Conservation (phyloP, 768 basidiomycete species). For the Suillus subalutaceus region DNA sequence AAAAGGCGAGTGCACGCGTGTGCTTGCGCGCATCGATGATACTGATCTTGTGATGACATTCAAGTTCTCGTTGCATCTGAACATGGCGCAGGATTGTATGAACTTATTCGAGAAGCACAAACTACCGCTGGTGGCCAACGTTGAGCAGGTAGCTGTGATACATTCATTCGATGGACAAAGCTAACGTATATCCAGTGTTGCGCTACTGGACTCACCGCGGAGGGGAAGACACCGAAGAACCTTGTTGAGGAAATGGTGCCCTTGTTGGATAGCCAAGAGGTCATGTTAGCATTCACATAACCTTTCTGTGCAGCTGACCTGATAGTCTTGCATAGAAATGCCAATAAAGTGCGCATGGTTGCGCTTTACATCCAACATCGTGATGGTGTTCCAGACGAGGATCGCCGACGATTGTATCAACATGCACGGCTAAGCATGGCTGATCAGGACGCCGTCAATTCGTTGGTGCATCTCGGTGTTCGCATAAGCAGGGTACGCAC, state of each 20-base stretch:
- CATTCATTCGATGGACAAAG: background rate
- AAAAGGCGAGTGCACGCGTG: conserved; percentile 61
- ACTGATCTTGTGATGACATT: conserved; percentile 4
- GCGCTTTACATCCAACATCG: conserved; percentile 93
- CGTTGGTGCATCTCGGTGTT: conserved; percentile 78
- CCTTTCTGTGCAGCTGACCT: background rate
- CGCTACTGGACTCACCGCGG: conserved; percentile 87
- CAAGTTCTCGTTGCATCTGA: conserved; percentile 94
- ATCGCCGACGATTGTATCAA: conserved; percentile 90
- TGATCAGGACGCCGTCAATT: conserved; percentile 94
- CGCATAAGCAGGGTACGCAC: conserved; percentile 77
- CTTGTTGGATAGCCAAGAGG: conserved; percentile 81
- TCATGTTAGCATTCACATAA: conserved; percentile 59
- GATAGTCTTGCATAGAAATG: conserved; percentile 52
- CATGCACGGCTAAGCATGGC: conserved; percentile 86
- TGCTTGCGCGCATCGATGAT: background rate
- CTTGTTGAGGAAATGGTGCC: conserved; percentile 99
- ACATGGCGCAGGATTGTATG: conserved; percentile 99
- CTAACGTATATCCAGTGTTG: conserved; percentile 64
- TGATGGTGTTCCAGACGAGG: conserved; percentile 98
- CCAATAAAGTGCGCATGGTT: conserved; percentile 94
- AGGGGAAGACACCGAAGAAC: conserved; percentile 93
- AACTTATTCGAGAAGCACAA: conserved; percentile 87
- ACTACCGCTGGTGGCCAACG: conserved; percentile 77
- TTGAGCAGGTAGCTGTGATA: conserved; percentile 73